Evolutionary conservation across 331 rosid species (phyloP).

Genomic region (Ulmus americana): DNA sequence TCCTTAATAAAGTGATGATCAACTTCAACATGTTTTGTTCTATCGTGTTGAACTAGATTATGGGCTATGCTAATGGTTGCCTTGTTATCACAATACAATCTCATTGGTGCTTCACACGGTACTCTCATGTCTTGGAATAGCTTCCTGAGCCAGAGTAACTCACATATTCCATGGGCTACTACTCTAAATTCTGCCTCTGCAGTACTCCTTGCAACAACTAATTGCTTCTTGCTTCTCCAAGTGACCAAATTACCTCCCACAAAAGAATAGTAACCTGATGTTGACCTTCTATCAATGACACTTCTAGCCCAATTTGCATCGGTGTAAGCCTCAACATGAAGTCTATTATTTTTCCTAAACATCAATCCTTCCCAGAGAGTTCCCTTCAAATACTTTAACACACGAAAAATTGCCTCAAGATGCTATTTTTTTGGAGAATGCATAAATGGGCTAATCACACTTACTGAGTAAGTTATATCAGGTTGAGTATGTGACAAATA

Average conservation of each 20-base stretch:
- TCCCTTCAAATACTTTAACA: not conserved
- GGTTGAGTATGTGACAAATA: not conserved
- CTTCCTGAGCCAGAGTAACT: not conserved
- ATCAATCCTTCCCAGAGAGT: not conserved
- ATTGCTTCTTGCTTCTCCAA: not conserved
- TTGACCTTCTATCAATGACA: not conserved
- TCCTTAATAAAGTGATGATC: not conserved
- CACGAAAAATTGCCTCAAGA: not conserved
- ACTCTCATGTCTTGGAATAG: not conserved
- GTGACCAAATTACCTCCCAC: not conserved
- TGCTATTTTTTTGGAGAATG: not conserved
- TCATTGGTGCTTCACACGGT: not conserved
- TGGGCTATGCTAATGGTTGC: not conserved
- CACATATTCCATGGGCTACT: not conserved
- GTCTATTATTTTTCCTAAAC: not conserved
- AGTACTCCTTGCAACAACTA: not conserved
- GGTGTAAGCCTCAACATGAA: not conserved
- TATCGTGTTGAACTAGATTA: not conserved
- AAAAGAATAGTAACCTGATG: not conserved
- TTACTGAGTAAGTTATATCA: not conserved
- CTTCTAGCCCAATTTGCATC: not conserved
- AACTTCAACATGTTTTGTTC: not conserved
- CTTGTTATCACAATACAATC: not conserved
- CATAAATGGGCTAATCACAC: not conserved
- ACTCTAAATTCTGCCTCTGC: not conserved